Evolutionary conservation across 228 moss, liverwort and hornwort species (phyloP).

Genomic region (Sphagnum fallax): DNA sequence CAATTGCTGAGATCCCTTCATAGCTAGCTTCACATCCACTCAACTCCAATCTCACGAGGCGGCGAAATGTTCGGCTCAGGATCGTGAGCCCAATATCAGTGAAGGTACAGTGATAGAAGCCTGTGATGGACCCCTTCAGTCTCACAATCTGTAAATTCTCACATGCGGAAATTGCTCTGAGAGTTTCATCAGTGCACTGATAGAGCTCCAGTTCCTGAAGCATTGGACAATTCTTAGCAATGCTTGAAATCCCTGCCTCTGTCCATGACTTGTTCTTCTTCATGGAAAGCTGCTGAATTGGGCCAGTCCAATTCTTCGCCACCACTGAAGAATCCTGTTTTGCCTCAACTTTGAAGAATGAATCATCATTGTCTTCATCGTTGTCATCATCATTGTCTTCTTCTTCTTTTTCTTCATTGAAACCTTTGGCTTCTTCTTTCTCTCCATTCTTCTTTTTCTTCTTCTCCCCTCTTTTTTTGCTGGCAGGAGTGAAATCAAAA

Average conservation of each 20-base stretch:
- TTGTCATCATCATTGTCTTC: not conserved
- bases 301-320: conserved; percentile 6
- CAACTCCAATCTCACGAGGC: conserved; percentile 39
- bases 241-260: conserved; percentile 26
- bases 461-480: too few species aligned
- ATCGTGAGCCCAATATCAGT: conserved; percentile 56
- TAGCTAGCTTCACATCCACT: conserved; percentile 54
- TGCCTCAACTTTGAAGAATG: not conserved
- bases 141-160: conserved; percentile 42
- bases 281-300: not conserved
- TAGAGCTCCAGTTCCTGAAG: conserved; percentile 47
- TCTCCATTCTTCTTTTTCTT: too few species aligned
- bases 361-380: not conserved
- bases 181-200: conserved; percentile 56
- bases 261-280: conserved; percentile 7
- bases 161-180: conserved; percentile 32
- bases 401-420: too few species aligned
- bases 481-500: too few species aligned
- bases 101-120: conserved; percentile 36
- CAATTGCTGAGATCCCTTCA: conserved; percentile 51
- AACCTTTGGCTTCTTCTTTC: too few species aligned
- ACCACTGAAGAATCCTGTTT: not conserved
- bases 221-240: conserved; percentile 28
- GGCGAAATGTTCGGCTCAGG: conserved; percentile 37
- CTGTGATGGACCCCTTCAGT: conserved; percentile 32